phyloP scores from a whole-genome alignment of 1,284 basidiomycete genomes.

The Cryptococcus maquisensis region DNA sequence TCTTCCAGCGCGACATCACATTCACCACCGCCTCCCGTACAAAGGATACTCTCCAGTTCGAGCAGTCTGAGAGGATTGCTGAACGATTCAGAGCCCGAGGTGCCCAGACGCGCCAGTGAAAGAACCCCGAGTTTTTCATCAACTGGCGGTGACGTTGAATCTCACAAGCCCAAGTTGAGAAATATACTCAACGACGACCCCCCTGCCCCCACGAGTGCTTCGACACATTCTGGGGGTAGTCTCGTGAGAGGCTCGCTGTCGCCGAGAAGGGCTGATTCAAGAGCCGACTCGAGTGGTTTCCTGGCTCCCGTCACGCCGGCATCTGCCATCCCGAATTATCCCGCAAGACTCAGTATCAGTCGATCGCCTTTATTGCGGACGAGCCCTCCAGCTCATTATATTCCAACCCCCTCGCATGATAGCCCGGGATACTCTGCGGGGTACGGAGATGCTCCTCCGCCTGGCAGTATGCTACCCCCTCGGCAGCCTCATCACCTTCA shows the following conservation, averaged over 20 bases:
- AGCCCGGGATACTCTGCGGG: not conserved
- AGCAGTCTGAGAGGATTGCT: constrained; percentile 24
- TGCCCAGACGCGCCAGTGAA: not conserved
- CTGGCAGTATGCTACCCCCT: constrained; percentile 31
- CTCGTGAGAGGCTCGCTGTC: constrained; percentile 2
- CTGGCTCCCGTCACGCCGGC: not conserved
- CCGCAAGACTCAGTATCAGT: no score
- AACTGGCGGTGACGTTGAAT: not conserved
- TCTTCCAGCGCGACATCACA: not conserved
- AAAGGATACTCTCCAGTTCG: constrained; percentile 5
- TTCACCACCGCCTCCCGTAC: constrained; percentile 11
- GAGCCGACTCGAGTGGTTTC: constrained; percentile 11
- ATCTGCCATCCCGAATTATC: no score
- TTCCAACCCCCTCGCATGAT: not conserved
- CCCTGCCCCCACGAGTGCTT: not conserved
- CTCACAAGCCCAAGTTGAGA: constrained; percentile 5
- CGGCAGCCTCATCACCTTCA: constrained; percentile 20
- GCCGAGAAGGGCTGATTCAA: constrained; percentile 4
- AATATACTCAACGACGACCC: constrained; percentile 3
- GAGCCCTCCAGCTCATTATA: not conserved
- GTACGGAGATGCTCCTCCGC: not conserved
- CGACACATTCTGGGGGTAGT: not conserved
- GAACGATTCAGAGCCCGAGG: constrained; percentile 12
- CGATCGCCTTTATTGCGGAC: not conserved
- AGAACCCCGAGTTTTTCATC: not conserved